Evolutionary conservation across 768 basidiomycete species (phyloP), one percentile per base, ranked within the genome.

Genomic region (Phanerochaete sordida): DNA sequence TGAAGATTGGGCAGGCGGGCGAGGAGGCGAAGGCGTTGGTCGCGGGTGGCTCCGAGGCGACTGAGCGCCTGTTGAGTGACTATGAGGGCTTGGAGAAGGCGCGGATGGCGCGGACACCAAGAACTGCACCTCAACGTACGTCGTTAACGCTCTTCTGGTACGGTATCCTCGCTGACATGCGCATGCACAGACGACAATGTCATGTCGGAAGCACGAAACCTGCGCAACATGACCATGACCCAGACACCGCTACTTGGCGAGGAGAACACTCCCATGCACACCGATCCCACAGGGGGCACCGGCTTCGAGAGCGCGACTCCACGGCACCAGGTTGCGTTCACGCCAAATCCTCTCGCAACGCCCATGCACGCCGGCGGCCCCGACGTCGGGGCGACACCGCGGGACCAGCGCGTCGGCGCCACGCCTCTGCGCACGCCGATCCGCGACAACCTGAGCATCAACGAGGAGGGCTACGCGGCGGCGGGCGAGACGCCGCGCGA

Each of bases 301-400:
- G 97, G 97, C 1, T 99, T 93, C 70, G 95, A 95, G 71, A 83
- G 95, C 47, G 96, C 95, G 0, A 98, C 96, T 3, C 97, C 97
- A n/a, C 87, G 84, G 23, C 93, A 93, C 65, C 86, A 87, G 65
- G 88, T 91, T 28, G 83, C 92, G 0, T 94, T 95, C 63, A 99
- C 97, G 0, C 97, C 97, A 3, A 99, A 98, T 75, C 97, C 96
- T 4, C 85, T 98, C 11, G 91, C 91, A 16, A 97, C 96, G 0
- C 95, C 94, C 6, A 67, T 86, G 64, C 85, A 82, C 31, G 74
- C 73, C 7, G 82, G 78, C 11, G 71, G 71, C 13, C 61, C 66
- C 3, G 80, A 81, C 55, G 67, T 72, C 16, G 69, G 69, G 4
- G 76, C 69, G 2, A 76, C 75, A 1, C 76, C 76, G 0, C 59